Evolutionary conservation across 2,329 filamentous ascomycete species (phyloP).

Genomic region (Stachybotrys elegans): DNA sequence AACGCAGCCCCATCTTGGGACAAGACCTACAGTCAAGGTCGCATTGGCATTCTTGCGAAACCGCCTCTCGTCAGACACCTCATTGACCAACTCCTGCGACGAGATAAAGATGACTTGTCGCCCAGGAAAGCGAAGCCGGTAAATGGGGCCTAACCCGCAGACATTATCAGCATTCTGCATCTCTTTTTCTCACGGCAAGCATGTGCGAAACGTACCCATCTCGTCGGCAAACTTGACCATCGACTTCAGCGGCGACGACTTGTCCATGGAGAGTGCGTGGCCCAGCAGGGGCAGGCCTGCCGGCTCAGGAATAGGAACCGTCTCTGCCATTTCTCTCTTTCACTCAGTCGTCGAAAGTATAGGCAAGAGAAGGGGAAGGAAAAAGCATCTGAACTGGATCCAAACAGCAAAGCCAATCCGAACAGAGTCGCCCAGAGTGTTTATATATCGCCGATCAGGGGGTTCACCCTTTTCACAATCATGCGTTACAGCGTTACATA

Average conservation of each 20-base stretch:
- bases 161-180: conserved; percentile 8
- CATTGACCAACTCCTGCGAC: conserved; percentile 51
- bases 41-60: conserved; percentile 42
- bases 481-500: no score
- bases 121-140: conserved; percentile 46
- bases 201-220: conserved; percentile 45
- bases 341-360: no score
- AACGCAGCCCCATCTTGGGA: no score
- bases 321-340: conserved; percentile 15
- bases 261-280: conserved; percentile 56
- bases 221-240: conserved; percentile 51
- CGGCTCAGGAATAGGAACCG: conserved; percentile 52
- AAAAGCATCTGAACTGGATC: no score
- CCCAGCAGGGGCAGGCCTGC: conserved; percentile 59
- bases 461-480: no score
- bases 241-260: conserved; percentile 47
- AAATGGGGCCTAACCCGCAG: conserved; percentile 48
- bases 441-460: no score
- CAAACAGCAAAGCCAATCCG: no score
- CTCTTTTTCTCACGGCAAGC: conserved; percentile 10
- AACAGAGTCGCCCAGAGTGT: no score
- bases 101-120: conserved; percentile 44
- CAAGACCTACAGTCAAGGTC: background rate
- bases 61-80: conserved; percentile 54
- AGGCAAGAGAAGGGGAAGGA: no score